Percentiles rank a stretch among this genome's conserved stretches.
phyloP scores from a whole-genome alignment of 345 rosid species.

The Citrus glauca region DNA sequence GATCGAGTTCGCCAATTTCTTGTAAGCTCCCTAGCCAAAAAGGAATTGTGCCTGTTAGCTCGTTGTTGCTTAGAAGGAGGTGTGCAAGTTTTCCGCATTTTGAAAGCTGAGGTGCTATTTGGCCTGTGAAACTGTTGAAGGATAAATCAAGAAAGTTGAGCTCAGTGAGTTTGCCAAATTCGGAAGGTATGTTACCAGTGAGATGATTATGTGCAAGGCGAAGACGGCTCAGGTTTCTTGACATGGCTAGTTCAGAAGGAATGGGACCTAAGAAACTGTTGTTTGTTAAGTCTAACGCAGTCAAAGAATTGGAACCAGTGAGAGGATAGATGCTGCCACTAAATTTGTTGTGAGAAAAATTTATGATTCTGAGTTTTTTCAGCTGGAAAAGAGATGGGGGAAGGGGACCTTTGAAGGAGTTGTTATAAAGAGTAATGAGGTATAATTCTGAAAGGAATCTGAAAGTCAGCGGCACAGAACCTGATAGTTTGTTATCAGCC shows the following conservation, averaged over 20 bases:
- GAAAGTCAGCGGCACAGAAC: slow-evolving; percentile 73
- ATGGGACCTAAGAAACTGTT: slow-evolving; percentile 66
- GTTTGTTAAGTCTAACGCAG: slow-evolving; percentile 72
- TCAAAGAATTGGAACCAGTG: slow-evolving; percentile 52
- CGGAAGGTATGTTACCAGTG: slow-evolving; percentile 54
- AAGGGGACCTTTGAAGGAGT: slow-evolving; percentile 70
- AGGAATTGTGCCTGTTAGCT: slow-evolving; percentile 56
- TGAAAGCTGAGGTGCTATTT: slow-evolving; percentile 45
- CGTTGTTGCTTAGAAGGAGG: slow-evolving; percentile 63
- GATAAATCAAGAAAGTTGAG: slow-evolving; percentile 77
- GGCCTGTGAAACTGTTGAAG: slow-evolving; percentile 57
- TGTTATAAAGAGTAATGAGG: slow-evolving; percentile 67
- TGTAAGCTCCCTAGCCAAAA: slow-evolving; percentile 66
- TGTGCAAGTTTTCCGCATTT: slow-evolving; percentile 52
- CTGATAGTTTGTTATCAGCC: slow-evolving; percentile 78
- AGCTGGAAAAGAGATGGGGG: slow-evolving; percentile 60
- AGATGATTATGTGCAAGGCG: slow-evolving; percentile 73
- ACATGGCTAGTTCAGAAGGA: slow-evolving; percentile 50
- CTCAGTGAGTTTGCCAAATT: slow-evolving; percentile 51
- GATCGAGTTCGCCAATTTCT: slow-evolving; percentile 75
- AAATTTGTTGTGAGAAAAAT: slow-evolving; percentile 71
- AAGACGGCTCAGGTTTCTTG: slow-evolving; percentile 56
- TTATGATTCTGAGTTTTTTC: slow-evolving; percentile 66
- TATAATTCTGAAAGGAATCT: slow-evolving; percentile 53
- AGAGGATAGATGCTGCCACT: slow-evolving; percentile 62